Percentiles rank a stretch among this genome's conserved stretches.
These are phyloP conservation scores for Trifolium subterraneum DNA, from an alignment of 306 rosid species.

Conservation along the genomic window DNA sequence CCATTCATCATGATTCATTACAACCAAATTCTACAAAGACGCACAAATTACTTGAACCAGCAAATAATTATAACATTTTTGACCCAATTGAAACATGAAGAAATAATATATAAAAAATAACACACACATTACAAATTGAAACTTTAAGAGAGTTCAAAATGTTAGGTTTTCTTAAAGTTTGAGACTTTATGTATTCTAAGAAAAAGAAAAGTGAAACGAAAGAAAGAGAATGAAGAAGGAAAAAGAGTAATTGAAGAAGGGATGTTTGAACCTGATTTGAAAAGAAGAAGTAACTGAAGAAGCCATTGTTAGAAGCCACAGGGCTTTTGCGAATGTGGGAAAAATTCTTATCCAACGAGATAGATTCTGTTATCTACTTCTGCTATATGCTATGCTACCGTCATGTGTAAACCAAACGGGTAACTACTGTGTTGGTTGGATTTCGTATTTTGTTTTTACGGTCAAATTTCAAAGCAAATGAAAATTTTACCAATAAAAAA, in stretches of 20 bases:
- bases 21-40: slow-evolving; percentile 38
- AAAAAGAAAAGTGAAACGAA: neutral
- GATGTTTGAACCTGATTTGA: neutral
- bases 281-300: neutral
- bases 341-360: neutral
- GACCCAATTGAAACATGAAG: slow-evolving; percentile 38
- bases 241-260: neutral
- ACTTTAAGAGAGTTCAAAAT: slow-evolving; percentile 1
- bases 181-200: neutral
- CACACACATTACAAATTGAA: neutral
- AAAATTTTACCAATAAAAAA: too few species aligned
- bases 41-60: slow-evolving; percentile 46
- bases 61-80: slow-evolving; percentile 12
- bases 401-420: too few species aligned
- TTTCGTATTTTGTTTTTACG: too few species aligned
- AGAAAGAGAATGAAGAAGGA: neutral
- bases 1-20: slow-evolving; percentile 18
- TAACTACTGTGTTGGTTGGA: too few species aligned
- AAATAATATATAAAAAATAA: neutral
- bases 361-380: neutral
- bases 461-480: too few species aligned
- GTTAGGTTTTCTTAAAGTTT: slow-evolving; percentile 22
- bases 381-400: neutral
- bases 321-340: neutral
- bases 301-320: neutral